Evolutionary conservation across 2,329 filamentous ascomycete species (phyloP), one percentile per base, ranked within the genome.

Genomic region (Tolypocladium tundrense): DNA sequence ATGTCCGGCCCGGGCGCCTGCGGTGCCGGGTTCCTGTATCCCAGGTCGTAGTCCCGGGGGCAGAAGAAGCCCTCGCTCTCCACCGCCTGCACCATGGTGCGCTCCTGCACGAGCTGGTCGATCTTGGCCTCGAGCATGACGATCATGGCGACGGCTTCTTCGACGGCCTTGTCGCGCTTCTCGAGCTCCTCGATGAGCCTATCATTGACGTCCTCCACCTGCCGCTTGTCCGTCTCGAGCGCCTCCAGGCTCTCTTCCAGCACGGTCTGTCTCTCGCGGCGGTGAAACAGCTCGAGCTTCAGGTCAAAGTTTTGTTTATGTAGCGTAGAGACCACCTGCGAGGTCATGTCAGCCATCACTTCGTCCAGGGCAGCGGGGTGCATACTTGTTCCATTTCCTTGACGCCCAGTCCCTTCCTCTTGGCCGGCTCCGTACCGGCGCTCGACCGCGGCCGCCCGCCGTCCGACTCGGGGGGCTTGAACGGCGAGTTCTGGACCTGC

Each of bases 221-320:
- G 80, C 4, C 70, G 71, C 60, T 80, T 79, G 56, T 84, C 78
- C 9, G 71, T 69, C 60, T 84, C 80, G 21, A 88, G 72, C 5
- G 69, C 69, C 42, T 84, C 79, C n/a, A 86, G 64, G 45, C 78
- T 76, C 40, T 79, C 76, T 65, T 89, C 85, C 40, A 90, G 65
- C 27, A 73, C 74, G 10, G 77, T 77, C 65, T 88, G 85, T 56
- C 81, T 79, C 70, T 90, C 82, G 35, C 87, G 79, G 8, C 86
- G 79, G 66, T 90, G 86, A 63, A 81, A 88, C 1, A 91, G 71
- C 67, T 90, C 87, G 39, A 90, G 75, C 69, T 91, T 90, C 48
- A 91, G 77, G 63, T 89, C 87, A 63, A 90, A 91, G 65, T 90
- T 91, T 71, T 89, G 83, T 67, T 91, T 91, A 69, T 87, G 84